Base-by-base conservation (phyloP, 2,329 filamentous ascomycete species). In the Ophiosphaerella herpotricha region DNA sequence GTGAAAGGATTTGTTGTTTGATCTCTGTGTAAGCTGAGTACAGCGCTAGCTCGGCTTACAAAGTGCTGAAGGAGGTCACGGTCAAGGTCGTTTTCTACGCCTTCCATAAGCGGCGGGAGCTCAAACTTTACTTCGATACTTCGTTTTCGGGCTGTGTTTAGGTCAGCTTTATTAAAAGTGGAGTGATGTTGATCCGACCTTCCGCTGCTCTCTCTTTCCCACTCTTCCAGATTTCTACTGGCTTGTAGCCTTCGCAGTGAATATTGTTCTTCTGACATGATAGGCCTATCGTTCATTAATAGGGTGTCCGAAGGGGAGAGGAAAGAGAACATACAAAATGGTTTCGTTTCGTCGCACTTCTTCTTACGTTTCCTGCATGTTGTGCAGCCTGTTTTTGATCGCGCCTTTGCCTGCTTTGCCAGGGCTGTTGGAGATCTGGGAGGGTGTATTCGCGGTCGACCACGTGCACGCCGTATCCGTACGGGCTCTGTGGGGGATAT, bases 181-280 rank as follows among this genome's bases (percentile, higher is more conserved):
- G 26, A 23, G 13, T 16, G 18, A 38, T 39, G 5, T 16, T 9
- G 18, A 5, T 39, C 61, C 32, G 33, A 82, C 80, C 77, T 71
- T 90, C 85, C 76, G 88, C 86, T 31, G 84, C 81, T 67, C 81
- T 87, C 71, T 93, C 88, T 68, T 85, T 90, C 24, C 91, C 90
- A 66, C 90, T 92, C 72, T 87, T 90, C 91, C 91, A 96, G 44
- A 91, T 83, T 50, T 90, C 88, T 70, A 91, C 91, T 54, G 90
- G 88, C 43, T 90, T 89, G 67, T 96, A 96, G 11, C 91, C 91
- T 74, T 96, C 91, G 68, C 91, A 96, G 11, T 92, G 85, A 11
- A 96, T 90, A 7, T 91, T 90, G 70, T 96, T 96, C 80, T 96
- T 96, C 75, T 94, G 88, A 67, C 91, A 96, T 64, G 95, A 95